These are phyloP conservation scores for Claviceps humidiphila DNA, from an alignment of 2,329 filamentous ascomycete genomes.

Conservation along the genomic window DNA sequence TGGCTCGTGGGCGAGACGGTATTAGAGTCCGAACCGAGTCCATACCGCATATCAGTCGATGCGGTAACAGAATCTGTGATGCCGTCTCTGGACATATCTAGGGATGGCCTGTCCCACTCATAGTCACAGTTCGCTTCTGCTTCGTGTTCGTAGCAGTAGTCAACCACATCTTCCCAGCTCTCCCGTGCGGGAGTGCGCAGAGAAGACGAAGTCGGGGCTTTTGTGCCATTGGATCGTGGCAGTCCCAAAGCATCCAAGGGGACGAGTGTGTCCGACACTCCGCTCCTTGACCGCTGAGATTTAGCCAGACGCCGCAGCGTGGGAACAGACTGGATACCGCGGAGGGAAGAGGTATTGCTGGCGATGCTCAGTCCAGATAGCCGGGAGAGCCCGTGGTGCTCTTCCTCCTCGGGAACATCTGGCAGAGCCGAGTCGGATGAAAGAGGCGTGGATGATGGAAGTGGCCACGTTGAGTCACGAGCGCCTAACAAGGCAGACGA, in stretches of 20 bases:
- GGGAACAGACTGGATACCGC: constrained; percentile 43
- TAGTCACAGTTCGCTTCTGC: constrained; percentile 55
- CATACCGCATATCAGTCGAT: constrained; percentile 13
- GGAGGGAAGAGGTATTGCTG: constrained; percentile 37
- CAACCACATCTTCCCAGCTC: constrained; percentile 57
- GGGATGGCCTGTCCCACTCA: constrained; percentile 47
- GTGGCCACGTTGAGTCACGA: constrained; percentile 30
- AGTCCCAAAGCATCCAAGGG: constrained; percentile 25
- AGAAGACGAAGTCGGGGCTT: constrained; percentile 15
- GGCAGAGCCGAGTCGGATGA: constrained; percentile 34
- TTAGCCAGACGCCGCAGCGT: constrained; percentile 33
- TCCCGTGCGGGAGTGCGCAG: constrained; percentile 17
- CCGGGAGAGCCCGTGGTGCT: constrained; percentile 26
- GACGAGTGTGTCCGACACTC: constrained; percentile 40
- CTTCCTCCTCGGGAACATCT: constrained; percentile 52
- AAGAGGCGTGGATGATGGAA: constrained; percentile 12
- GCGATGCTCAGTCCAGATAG: constrained; percentile 30
- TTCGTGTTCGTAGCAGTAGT: constrained; percentile 58
- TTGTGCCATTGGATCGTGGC: not conserved
- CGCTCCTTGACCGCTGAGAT: constrained; percentile 30
- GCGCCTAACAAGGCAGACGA: constrained; percentile 29
- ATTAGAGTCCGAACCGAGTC: constrained; percentile 10
- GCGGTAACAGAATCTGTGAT: constrained; percentile 12
- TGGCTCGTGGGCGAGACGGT: constrained; percentile 7
- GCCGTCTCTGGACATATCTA: constrained; percentile 25